Base-by-base conservation (phyloP, 2,329 filamentous ascomycete species). In the Magnaporthiopsis poae region DNA sequence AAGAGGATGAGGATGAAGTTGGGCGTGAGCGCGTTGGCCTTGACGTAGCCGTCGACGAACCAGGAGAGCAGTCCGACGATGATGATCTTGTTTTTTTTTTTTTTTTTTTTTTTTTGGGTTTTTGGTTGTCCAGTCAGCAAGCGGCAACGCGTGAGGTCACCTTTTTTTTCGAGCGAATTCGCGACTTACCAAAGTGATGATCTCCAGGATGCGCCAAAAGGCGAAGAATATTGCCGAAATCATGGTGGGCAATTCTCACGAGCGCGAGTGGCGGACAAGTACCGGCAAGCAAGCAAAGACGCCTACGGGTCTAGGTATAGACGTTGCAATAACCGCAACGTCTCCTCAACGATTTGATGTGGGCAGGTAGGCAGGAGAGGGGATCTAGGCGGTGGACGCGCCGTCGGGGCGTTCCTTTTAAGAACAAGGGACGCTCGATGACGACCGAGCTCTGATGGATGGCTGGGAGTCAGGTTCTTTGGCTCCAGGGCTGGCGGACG, bases 1-100 rank as follows among this genome's bases (percentile, higher is more conserved):
- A 89, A 89, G 71, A 89, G 80, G 70, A 89, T 79, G 68, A 90
- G 83, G 74, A 89, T 82, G 74, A 84, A 85, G 75, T 81, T 78
- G 31, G 87, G 87, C 0, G 86, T 87, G 65, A 88, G 79, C 68
- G 79, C 73, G 76, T 89, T 88, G 71, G 75, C 72, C 65, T 77
- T 73, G 71, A 83, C 80, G 76, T 85, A 88, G 70, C 81, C 80
- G 75, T 88, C 76, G 70, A 89, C 83, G 74, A 89, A 89, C 80
- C 83, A 89, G 71, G 84, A 82, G 65, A 88, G 83, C 83, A 89
- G 88, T 77, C 87, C 86, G 75, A 89, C 81, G 31, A 79, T 82
- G 61, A 86, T 86, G 74, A 88, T 87, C 86, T 89, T 27, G 46
- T 29, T 18, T 35, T 35, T 35, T 9, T 39, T 39, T 87, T 86